Evolutionary conservation across 139 green algal species (phyloP).

Genomic region (Microglena sp.): DNA sequence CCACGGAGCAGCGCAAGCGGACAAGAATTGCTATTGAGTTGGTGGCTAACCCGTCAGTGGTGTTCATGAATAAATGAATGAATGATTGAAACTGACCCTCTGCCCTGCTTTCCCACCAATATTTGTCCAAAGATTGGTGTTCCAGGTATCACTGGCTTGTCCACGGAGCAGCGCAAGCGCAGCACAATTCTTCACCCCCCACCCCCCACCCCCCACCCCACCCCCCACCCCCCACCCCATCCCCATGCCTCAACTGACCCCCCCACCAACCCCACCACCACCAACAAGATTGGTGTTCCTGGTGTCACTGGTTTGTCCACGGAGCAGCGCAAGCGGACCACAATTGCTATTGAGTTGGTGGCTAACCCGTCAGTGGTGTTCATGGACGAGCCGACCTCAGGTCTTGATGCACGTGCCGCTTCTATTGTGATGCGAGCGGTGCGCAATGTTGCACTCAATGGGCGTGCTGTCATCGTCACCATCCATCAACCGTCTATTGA

Average conservation of each 20-base stretch:
- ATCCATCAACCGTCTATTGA: conserved; percentile 82
- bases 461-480: conserved; percentile 77
- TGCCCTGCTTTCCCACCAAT: no score
- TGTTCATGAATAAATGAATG: conserved; percentile 55
- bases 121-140: conserved; percentile 3
- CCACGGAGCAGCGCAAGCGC: conserved; percentile 77
- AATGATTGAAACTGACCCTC: no score
- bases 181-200: no score
- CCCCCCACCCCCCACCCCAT: no score
- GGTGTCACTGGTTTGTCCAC: conserved; percentile 46
- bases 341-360: conserved; percentile 86
- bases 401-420: conserved; percentile 67
- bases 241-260: no score
- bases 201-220: no score
- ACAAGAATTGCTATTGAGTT: conserved; percentile 87
- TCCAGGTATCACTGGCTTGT: conserved; percentile 42
- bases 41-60: conserved; percentile 55
- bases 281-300: conserved; percentile 11
- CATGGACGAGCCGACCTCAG: conserved; percentile 43
- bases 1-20: conserved; percentile 77
- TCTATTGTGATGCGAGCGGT: conserved; percentile 74
- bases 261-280: no score
- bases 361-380: conserved; percentile 50
- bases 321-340: conserved; percentile 83
- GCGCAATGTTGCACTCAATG: conserved; percentile 58